phyloP scores from a whole-genome alignment of 345 rosid species.

The Lagerstroemia speciosa region DNA sequence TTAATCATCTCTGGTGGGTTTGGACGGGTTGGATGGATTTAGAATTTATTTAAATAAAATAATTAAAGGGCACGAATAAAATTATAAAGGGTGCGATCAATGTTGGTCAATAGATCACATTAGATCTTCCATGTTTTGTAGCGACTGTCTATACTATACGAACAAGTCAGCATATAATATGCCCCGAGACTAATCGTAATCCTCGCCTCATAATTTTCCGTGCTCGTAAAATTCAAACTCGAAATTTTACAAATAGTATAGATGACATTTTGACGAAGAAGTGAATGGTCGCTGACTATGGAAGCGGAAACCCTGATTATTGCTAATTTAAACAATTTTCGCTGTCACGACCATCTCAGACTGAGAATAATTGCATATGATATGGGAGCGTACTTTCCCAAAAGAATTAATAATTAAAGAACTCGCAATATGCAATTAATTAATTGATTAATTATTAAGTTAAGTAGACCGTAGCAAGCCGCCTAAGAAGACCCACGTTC shows the following conservation, averaged over 20 bases:
- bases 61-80: not conserved
- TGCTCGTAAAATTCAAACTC: no score
- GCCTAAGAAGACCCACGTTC: not conserved
- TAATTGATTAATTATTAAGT: no score
- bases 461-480: no score
- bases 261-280: no score
- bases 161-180: not conserved
- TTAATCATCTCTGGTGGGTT: not conserved
- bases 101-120: slow-evolving; percentile 48
- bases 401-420: no score
- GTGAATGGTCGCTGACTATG: no score
- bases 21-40: slow-evolving; percentile 10
- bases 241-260: no score
- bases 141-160: slow-evolving; percentile 27
- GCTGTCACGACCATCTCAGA: not conserved
- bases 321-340: no score
- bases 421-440: no score
- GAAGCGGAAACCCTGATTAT: no score
- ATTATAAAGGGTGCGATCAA: slow-evolving; percentile 21
- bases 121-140: slow-evolving; percentile 60
- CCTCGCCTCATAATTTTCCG: not conserved
- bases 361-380: not conserved
- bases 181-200: slow-evolving; percentile 1
- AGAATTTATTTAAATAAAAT: not conserved
- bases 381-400: no score